phyloP scores from a whole-genome alignment of 805 yeast genomes.

The Maudiozyma bulderi region DNA sequence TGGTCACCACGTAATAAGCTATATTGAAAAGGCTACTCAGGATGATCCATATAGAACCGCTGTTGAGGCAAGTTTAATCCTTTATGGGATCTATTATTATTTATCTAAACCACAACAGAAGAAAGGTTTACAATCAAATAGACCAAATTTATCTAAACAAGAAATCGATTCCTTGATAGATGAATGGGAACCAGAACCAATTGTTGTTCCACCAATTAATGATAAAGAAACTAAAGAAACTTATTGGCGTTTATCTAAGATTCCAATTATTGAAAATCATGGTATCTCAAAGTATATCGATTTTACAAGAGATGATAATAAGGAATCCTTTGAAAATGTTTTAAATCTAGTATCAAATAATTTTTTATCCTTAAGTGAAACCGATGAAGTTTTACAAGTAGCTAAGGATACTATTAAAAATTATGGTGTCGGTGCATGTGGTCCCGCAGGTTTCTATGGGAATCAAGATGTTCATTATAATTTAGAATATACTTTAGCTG shows the following conservation, averaged over 20 bases:
- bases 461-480: conserved; percentile 84
- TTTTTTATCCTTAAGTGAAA: conserved; percentile 51
- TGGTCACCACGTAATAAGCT: conserved; percentile 41
- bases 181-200: conserved; percentile 89
- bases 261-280: conserved; percentile 55
- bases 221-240: background rate
- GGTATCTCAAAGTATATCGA: conserved; percentile 32
- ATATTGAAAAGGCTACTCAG: conserved; percentile 78
- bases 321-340: conserved; percentile 30
- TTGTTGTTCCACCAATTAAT: conserved; percentile 36
- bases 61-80: conserved; percentile 62
- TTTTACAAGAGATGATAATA: conserved; percentile 21
- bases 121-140: conserved; percentile 66
- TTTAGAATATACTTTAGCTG: conserved; percentile 65
- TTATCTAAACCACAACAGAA: conserved; percentile 57
- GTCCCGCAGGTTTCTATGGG: conserved; percentile 96
- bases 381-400: conserved; percentile 37
- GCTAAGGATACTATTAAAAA: conserved; percentile 51
- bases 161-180: conserved; percentile 78
- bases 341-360: conserved; percentile 66
- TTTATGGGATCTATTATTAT: conserved; percentile 80
- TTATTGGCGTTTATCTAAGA: conserved; percentile 48
- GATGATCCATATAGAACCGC: conserved; percentile 88
- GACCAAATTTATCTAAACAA: conserved; percentile 44
- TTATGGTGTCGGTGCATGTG: conserved; percentile 96